A percentile compares a stretch with the other conserved stretches of the same genome.
Evolutionary conservation across 2,329 filamentous ascomycete genomes (phyloP).

Genomic region (Cercospora citrullina): DNA sequence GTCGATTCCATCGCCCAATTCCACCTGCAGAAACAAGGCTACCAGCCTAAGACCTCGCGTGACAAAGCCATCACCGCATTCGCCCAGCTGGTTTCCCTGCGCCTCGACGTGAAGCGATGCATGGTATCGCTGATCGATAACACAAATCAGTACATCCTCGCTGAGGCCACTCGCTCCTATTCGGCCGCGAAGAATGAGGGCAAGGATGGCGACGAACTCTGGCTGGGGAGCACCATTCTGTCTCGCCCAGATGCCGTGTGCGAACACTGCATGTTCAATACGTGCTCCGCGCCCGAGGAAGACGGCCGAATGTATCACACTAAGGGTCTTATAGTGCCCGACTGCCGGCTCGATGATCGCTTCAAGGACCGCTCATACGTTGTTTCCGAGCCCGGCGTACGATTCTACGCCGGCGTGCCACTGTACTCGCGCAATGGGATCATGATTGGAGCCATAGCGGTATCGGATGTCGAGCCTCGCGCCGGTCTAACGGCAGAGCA

Average conservation of each 20-base stretch:
- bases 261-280: conserved; percentile 33
- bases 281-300: conserved; percentile 18
- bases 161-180: conserved; percentile 50
- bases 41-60: conserved; percentile 23
- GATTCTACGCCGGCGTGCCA: conserved; percentile 61
- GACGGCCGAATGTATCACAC: conserved; percentile 23
- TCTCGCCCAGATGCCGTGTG: conserved; percentile 40
- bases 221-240: conserved; percentile 38
- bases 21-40: conserved; percentile 29
- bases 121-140: conserved; percentile 51
- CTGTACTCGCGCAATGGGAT: conserved; percentile 59
- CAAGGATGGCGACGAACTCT: conserved; percentile 36
- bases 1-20: conserved; percentile 30
- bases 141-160: conserved; percentile 52
- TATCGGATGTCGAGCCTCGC: conserved; percentile 59
- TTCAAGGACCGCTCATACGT: conserved; percentile 38
- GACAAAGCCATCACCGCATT: conserved; percentile 48
- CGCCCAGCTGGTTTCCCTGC: conserved; percentile 45
- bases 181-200: conserved; percentile 41
- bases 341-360: conserved; percentile 38
- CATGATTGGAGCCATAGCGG: conserved; percentile 61
- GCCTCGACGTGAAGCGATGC: conserved; percentile 39
- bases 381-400: conserved; percentile 27
- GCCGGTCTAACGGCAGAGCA: conserved; percentile 52
- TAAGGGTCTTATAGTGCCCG: conserved; percentile 29